Evolutionary conservation across 495 filamentous ascomycete genomes (phyloP), one percentile per base, ranked within the genome.

Genomic region (Aspergillus sclerotioniger): DNA sequence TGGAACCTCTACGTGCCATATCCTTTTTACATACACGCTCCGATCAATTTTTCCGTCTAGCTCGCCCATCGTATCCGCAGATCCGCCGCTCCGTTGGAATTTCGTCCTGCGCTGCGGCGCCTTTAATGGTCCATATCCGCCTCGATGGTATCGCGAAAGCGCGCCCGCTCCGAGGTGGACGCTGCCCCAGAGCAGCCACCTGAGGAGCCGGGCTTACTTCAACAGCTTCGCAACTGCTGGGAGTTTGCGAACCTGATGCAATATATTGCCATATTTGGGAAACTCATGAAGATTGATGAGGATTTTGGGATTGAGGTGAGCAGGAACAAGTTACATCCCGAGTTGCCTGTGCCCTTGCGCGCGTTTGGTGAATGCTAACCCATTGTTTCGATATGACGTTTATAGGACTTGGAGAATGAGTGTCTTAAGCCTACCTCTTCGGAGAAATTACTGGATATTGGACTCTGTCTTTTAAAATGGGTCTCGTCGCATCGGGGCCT

Each of bases 161-260:
- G 90, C 72, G 82, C 78, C 62, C 75, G 82, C 69, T 85, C 83
- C 69, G 89, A 92, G 73, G 83, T 83, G 72, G 85, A 82, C 77
- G 62, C 72, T 65, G 56, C 63, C 33, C 62, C 67, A 67, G 71
- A 75, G 60, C 64, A 81, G 59, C 62, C 70, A 51, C 71, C 78
- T 5, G 72, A 84, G 60, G 79, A 84, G 61, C 68, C 70, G 46
- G 76, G 73, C 50, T 60, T 86, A 54, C 80, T 96, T 20, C 75
- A 87, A 47, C 84, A 80, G 60, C 80, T 98, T 57, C 81, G 93
- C 49, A 94, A 89, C 69, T 87, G 86, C 76, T 97, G 94, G 92
- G 89, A 97, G 71, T 96, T 98, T 72, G 90, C 94, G 47, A 92
- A 91, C 67, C 80, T 98, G 6, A 91, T 88, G 77, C 94, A 98